These are phyloP conservation scores for Phytophthora cryptogea DNA, from an alignment of 352 stramenopile genomes.

Conservation along the genomic window DNA sequence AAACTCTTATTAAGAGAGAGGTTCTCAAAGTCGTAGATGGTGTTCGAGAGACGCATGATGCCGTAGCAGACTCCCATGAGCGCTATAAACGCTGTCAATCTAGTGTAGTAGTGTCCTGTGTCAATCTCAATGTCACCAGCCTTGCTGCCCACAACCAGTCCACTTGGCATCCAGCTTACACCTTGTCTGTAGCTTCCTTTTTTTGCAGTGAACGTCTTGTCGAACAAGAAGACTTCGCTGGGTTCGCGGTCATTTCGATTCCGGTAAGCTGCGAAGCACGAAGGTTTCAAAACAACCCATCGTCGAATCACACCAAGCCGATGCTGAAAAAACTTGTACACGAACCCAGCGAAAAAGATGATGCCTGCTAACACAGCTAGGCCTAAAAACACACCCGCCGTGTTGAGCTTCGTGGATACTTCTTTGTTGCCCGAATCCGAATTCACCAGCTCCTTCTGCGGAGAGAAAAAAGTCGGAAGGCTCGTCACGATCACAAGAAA, in stretches of 20 bases:
- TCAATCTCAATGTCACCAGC: constrained; percentile 87
- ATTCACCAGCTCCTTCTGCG: constrained; percentile 62
- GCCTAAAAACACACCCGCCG: constrained; percentile 57
- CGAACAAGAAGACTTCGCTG: constrained; percentile 88
- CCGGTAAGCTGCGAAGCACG: constrained; percentile 82
- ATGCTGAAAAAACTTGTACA: constrained; percentile 91
- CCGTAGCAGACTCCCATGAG: constrained; percentile 70
- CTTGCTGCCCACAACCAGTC: constrained; percentile 77
- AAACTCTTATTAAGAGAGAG: constrained; percentile 36
- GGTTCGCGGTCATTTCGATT: constrained; percentile 75
- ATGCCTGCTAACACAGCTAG: constrained; percentile 54
- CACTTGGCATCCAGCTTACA: constrained; percentile 89
- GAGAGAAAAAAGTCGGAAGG: constrained; percentile 67
- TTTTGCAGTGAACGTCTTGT: constrained; percentile 76
- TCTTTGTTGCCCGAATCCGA: constrained; percentile 36
- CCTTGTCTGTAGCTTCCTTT: constrained; percentile 86
- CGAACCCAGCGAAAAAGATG: constrained; percentile 72
- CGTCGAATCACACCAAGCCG: constrained; percentile 81
- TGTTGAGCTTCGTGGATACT: constrained; percentile 57
- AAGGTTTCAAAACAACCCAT: constrained; percentile 89
- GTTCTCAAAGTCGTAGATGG: constrained; percentile 64
- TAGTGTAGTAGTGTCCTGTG: constrained; percentile 87
- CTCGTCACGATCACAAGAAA: constrained; percentile 75
- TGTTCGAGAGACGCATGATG: constrained; percentile 62
- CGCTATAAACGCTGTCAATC: constrained; percentile 65